A percentile compares a stretch with the other conserved stretches of the same genome.
Evolutionary conservation across 2,329 filamentous ascomycete species (phyloP).

Genomic region (Fusarium euwallaceae): DNA sequence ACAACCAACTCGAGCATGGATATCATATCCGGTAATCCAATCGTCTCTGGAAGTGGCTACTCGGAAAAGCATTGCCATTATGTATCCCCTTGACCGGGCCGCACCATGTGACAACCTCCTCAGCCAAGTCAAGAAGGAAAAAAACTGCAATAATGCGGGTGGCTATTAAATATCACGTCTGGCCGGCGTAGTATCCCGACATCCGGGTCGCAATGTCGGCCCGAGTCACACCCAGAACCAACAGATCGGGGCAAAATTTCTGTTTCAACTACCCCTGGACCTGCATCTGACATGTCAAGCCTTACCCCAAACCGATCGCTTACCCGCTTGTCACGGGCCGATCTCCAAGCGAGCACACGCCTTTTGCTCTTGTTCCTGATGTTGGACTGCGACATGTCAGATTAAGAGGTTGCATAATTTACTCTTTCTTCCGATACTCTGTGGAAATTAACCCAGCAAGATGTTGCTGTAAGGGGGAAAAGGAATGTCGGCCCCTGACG

Average conservation of each 20-base stretch:
- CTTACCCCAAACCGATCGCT: neutral
- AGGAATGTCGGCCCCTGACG: neutral
- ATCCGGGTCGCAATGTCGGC: neutral
- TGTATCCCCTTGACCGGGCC: neutral
- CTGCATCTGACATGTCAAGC: neutral
- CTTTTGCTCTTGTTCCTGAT: neutral
- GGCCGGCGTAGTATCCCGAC: neutral
- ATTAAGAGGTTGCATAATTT: neutral
- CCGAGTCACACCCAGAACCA: neutral
- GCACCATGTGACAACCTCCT: neutral
- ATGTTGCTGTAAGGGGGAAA: neutral
- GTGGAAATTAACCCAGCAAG: neutral
- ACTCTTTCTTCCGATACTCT: neutral
- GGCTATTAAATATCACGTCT: neutral
- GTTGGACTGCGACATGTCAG: neutral
- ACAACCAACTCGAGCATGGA: neutral
- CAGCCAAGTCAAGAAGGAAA: neutral
- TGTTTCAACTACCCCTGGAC: neutral
- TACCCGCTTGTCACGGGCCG: constrained; percentile 7
- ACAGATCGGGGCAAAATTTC: neutral
- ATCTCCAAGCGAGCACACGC: neutral
- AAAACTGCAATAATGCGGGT: neutral
- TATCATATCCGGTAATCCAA: neutral
- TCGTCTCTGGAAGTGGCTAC: neutral
- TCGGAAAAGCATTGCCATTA: neutral